phyloP scores from a whole-genome alignment of 108 stramenopile genomes.

The Cyclotella cryptica region DNA sequence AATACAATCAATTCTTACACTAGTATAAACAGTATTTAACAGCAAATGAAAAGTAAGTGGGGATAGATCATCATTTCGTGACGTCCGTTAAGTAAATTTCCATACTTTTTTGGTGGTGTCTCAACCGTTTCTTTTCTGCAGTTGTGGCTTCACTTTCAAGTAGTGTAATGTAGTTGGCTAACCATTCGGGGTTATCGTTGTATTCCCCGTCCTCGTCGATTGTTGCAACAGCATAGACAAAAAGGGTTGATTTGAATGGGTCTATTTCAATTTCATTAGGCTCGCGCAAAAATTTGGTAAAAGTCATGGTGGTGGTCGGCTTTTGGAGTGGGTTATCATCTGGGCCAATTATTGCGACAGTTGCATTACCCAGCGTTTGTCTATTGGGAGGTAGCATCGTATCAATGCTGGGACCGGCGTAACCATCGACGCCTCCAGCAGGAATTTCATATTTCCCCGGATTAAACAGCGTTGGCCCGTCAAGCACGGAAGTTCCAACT shows the following conservation, averaged over 20 bases:
- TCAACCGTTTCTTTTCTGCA: constrained; percentile 13
- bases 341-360: not conserved
- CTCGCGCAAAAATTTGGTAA: constrained; percentile 38
- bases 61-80: too few relatives aligned
- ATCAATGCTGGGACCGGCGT: constrained; percentile 31
- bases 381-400: constrained; percentile 10
- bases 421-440: constrained; percentile 28
- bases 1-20: too few relatives aligned
- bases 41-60: too few relatives aligned
- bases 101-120: not conserved
- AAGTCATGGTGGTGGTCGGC: constrained; percentile 14
- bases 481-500: constrained; percentile 10
- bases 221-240: constrained; percentile 47
- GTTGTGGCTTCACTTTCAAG: constrained; percentile 4
- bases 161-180: constrained; percentile 18
- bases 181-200: constrained; percentile 47
- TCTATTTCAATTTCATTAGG: constrained; percentile 43
- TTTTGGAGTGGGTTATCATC: not conserved
- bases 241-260: constrained; percentile 37
- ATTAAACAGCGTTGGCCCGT: constrained; percentile 24
- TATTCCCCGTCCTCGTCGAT: constrained; percentile 28
- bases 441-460: constrained; percentile 49
- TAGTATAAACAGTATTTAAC: too few relatives aligned
- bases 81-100: too few relatives aligned
- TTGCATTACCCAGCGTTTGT: constrained; percentile 43